Evolutionary conservation across 805 yeast genomes (phyloP), one percentile per base, ranked within the genome.

Genomic region (Candida railenensis): DNA sequence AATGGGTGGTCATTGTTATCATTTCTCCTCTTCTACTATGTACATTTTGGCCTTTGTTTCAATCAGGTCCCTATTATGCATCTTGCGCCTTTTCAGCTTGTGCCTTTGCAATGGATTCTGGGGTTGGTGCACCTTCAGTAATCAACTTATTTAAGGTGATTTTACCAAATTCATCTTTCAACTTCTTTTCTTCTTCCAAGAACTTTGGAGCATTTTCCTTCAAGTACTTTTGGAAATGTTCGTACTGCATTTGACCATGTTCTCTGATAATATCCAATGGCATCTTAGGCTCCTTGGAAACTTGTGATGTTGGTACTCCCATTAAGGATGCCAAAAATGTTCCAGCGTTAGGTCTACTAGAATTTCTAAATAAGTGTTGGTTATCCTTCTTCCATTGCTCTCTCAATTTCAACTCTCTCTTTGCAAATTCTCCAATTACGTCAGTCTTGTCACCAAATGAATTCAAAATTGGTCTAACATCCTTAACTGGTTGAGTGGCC

Each of bases 261-360:
- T 89, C 95, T 64, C 97, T 86, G 54, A 91, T 83, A 46, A 82
- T 64, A 68, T 92, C 99, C 63, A 90, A 78, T 25, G 96, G 96
- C 85, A 85, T 81, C 69, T 83, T 81, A 50, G 84, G 84, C 54
- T 61, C 78, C 61, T 62, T 71, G 55, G 62, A 80, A 48, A 73
- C 68, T 1, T 69, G 57, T 4, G 75, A 58, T 22, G 62, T 56
- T 40, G 85, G 80, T 37, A 83, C 67, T 37, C 96, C 96, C 47
- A 90, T 71, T 49, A 87, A 61, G 41, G 75, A 70, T 43, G 85
- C 79, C 37, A 83, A 72, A 68, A 83, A 78, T 66, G 74, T 76
- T 30, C 70, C 73, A 7, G 74, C 74, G 50, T 70, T 72, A 28
- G 75, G 74, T 53, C 61, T 62, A 50, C 56, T 53, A 8, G 64